Base-by-base conservation (phyloP, 495 filamentous ascomycete genomes). In the Schizothecium vesticola region DNA sequence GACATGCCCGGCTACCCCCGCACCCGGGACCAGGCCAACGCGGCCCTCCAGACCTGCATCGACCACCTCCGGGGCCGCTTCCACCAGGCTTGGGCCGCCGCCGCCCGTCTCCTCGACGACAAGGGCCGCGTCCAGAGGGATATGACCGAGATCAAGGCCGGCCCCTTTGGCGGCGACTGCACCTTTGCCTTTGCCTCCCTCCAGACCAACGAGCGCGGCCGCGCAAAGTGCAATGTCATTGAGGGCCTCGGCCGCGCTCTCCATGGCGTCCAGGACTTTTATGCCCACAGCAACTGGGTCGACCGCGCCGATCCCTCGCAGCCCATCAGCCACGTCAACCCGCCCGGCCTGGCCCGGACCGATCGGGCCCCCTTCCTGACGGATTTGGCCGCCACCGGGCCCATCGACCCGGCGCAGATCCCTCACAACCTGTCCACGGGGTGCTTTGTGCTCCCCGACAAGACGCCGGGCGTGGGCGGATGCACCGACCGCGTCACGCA, bases 201-300 rank as follows among this genome's bases (percentile, higher is more conserved):
- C 13, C 74, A 76, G 21, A 24, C 63, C 22, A 68, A 72, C 56
- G 26, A 24, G 16, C 60, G 63, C 6, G 72, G 68, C 19, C 72
- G 74, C 1, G 68, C 74, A 28, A 76, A 76, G 62, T 76, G 74
- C 61, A 65, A 43, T 24, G 57, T 69, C 12, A 56, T 76, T 61
- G 74, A 76, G 62, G 74, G 72, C 0, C 24, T 76, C 6, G 74
- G 74, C 2, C 68, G 74, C 0, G 72, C 70, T 0, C 16, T 76
- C 22, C 74, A 76, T 29, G 74, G 74, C 23, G 43, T 75, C 19
- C 74, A 76, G 56, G 74, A 76, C 29, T 76, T 76, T 43, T 76
- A 76, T 28, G 63, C 74, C 13, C 74, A 76, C 67, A 76, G 72
- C 67, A 76, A 76, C 65, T 76, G 74, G 74, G 74, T 33, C 33